These are phyloP conservation scores for Strobilomyces dryophilus DNA, from an alignment of 768 basidiomycete species.

Conservation along the genomic window DNA sequence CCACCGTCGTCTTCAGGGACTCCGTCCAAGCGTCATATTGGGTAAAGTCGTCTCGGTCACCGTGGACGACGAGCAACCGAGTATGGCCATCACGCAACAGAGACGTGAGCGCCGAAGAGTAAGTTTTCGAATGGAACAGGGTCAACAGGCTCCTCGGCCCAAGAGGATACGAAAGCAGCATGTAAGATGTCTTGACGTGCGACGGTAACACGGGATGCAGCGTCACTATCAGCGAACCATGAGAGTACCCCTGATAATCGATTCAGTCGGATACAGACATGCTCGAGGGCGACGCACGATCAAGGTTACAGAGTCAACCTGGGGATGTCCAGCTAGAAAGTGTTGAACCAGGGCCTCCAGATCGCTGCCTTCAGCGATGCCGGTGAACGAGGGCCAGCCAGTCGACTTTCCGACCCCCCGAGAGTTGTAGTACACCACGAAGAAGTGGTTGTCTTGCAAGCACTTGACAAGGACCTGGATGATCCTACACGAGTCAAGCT, in stretches of 20 bases:
- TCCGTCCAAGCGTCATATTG: constrained; percentile 56
- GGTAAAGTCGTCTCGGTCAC: constrained; percentile 73
- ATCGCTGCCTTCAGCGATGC: constrained; percentile 66
- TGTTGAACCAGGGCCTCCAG: constrained; percentile 58
- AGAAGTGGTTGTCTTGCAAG: constrained; percentile 44
- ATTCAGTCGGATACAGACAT: constrained; percentile 3
- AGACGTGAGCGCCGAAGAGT: constrained; percentile 46
- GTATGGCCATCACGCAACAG: constrained; percentile 45
- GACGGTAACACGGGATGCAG: constrained; percentile 52
- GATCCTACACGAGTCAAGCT: constrained; percentile 10
- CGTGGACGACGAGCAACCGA: constrained; percentile 61
- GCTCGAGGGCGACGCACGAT: constrained; percentile 43
- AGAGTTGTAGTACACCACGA: constrained; percentile 71
- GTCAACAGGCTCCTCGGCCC: constrained; percentile 65
- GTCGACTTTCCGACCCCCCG: constrained; percentile 73
- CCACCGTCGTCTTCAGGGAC: constrained; percentile 30
- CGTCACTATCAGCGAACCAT: constrained; percentile 72
- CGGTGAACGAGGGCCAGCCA: constrained; percentile 72
- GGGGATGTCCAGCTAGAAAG: constrained; percentile 39
- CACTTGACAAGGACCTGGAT: constrained; percentile 44
- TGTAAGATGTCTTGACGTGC: constrained; percentile 54
- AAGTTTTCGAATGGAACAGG: constrained; percentile 55
- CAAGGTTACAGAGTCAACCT: constrained; percentile 51
- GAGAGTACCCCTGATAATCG: constrained; percentile 66
- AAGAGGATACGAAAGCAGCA: constrained; percentile 75